Evolutionary conservation across 352 stramenopile species (phyloP).

Genomic region (Pythium apleroticum): DNA sequence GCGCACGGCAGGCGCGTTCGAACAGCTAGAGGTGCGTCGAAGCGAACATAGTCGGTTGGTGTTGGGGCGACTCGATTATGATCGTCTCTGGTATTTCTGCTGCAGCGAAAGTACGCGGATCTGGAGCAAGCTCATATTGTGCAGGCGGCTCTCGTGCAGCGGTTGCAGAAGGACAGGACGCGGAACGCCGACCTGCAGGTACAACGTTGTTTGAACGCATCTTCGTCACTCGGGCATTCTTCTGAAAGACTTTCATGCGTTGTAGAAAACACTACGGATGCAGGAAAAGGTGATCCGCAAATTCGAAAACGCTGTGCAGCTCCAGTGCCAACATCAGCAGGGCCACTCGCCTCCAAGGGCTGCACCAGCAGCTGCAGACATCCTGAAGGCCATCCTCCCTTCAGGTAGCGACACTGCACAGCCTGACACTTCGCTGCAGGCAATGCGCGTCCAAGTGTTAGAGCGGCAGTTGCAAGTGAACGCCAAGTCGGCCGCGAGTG

Average conservation of each 20-base stretch:
- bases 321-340: neutral
- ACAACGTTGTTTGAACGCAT: no score
- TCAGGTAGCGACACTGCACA: neutral
- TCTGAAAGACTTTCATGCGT: neutral
- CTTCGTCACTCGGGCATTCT: neutral
- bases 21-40: slow-evolving; percentile 42
- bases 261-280: slow-evolving; percentile 42
- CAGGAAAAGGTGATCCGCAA: slow-evolving; percentile 83
- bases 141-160: slow-evolving; percentile 65
- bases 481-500: slow-evolving; percentile 49
- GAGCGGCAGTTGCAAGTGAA: slow-evolving; percentile 72
- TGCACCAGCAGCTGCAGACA: neutral
- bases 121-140: slow-evolving; percentile 73
- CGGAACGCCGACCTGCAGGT: slow-evolving; percentile 33
- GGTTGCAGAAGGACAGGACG: slow-evolving; percentile 64
- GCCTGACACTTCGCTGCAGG: slow-evolving; percentile 28
- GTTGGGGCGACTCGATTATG: neutral
- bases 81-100: neutral
- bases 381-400: neutral
- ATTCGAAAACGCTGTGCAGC: slow-evolving; percentile 63
- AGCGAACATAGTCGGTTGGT: neutral
- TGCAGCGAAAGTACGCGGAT: slow-evolving; percentile 41
- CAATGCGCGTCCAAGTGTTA: slow-evolving; percentile 60
- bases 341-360: neutral
- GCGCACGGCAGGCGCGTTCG: slow-evolving; percentile 27